phyloP scores from a whole-genome alignment of 2,329 filamentous ascomycete species.

The Ophiocordyceps camponoti-floridani region DNA sequence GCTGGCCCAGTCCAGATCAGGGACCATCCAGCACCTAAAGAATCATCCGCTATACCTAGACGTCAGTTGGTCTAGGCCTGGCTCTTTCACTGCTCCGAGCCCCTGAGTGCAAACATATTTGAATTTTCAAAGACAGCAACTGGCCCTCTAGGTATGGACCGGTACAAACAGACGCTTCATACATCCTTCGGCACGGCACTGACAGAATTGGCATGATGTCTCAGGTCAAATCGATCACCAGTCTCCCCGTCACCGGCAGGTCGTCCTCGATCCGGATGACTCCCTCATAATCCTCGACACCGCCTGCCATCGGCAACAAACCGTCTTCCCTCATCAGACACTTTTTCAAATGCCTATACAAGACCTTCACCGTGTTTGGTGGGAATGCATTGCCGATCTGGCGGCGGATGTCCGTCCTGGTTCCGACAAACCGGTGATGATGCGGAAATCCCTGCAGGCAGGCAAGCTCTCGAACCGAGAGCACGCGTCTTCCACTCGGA shows the following conservation, averaged over 20 bases:
- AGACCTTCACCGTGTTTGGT: slow-evolving; percentile 30
- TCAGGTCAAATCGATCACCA: slow-evolving; percentile 1
- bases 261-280: neutral
- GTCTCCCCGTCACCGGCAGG: slow-evolving; percentile 5
- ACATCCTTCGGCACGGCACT: too few species aligned
- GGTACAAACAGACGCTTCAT: neutral
- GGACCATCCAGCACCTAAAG: neutral
- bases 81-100: neutral
- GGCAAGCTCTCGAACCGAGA: slow-evolving; percentile 51
- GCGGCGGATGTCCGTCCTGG: slow-evolving; percentile 24
- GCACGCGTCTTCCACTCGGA: slow-evolving; percentile 41
- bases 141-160: too few species aligned
- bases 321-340: slow-evolving; percentile 27
- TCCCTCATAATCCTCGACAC: slow-evolving; percentile 9
- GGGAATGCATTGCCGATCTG: slow-evolving; percentile 75
- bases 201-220: too few species aligned
- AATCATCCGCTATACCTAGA: neutral
- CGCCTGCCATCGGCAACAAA: slow-evolving; percentile 6
- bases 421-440: slow-evolving; percentile 35
- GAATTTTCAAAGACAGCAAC: neutral
- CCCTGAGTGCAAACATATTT: neutral
- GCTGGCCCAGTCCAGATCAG: neutral
- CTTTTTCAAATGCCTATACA: slow-evolving; percentile 28
- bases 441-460: slow-evolving; percentile 51
- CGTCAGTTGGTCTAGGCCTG: too few species aligned